phyloP scores from a whole-genome alignment of 176 grass and related monocot genomes.

The Luzula sylvatica region DNA sequence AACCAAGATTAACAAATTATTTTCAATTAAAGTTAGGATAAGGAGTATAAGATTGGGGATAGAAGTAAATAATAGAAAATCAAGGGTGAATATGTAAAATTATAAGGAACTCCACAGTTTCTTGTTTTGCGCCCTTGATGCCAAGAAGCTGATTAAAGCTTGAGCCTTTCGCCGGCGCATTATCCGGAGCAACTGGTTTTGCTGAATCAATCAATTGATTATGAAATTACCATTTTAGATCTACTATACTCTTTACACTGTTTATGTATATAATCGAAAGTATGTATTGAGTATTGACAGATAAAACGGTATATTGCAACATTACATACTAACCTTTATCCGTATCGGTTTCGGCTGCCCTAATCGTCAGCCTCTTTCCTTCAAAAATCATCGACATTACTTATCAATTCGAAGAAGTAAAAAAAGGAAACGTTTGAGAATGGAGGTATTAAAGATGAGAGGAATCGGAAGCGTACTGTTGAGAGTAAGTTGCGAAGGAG shows the following conservation, averaged over 20 bases:
- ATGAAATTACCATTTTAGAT: background rate
- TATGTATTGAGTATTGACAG: background rate
- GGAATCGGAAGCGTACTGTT: background rate
- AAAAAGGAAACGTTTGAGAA: background rate
- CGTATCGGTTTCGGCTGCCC: slow-evolving; percentile 10
- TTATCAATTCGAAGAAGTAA: background rate
- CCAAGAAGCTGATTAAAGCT: slow-evolving; percentile 97
- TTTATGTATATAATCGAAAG: background rate
- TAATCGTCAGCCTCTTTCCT: slow-evolving; percentile 8
- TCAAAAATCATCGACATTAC: background rate
- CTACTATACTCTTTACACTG: background rate
- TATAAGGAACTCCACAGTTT: slow-evolving; percentile 44
- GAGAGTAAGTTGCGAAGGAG: background rate
- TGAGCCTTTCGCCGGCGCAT: slow-evolving; percentile 52
- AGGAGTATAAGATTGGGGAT: background rate
- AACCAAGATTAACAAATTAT: background rate
- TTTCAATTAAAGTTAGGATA: background rate
- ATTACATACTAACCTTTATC: background rate
- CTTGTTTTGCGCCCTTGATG: slow-evolving; percentile 84
- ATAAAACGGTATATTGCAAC: background rate
- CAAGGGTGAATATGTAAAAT: background rate
- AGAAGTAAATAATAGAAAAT: background rate
- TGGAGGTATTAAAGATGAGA: background rate
- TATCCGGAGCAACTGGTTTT: slow-evolving; percentile 39
- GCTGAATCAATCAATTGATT: slow-evolving; percentile 21